phyloP scores from a whole-genome alignment of 2,329 filamentous ascomycete genomes.

The Epicoccum nigrum region DNA sequence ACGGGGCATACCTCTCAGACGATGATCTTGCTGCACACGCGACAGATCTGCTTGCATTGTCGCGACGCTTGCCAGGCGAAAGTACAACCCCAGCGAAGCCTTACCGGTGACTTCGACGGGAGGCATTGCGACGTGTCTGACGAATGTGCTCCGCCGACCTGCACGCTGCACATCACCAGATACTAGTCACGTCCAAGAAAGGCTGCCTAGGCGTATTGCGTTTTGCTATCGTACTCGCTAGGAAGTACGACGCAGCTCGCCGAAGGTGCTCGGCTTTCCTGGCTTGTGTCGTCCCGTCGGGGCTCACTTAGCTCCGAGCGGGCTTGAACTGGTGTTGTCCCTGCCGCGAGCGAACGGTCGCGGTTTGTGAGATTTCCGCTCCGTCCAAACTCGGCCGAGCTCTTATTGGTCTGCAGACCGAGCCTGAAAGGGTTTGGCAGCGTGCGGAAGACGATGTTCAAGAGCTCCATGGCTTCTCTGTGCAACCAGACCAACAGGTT shows the following conservation, averaged over 20 bases:
- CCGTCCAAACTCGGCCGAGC: constrained; percentile 30
- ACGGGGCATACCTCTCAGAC: constrained; percentile 3
- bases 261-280: constrained; percentile 10
- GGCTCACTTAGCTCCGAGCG: constrained; percentile 12
- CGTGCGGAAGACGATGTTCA: constrained; percentile 17
- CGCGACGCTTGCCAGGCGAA: constrained; percentile 24
- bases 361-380: constrained; percentile 19
- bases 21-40: constrained; percentile 12
- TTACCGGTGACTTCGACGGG: constrained; percentile 23
- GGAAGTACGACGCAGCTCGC: constrained; percentile 12
- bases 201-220: constrained; percentile 13
- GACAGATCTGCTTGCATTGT: constrained; percentile 18
- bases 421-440: neutral
- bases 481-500: constrained; percentile 3
- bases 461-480: constrained; percentile 14
- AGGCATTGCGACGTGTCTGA: constrained; percentile 18
- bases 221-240: constrained; percentile 14
- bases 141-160: constrained; percentile 16
- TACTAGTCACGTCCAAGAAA: constrained; percentile 7
- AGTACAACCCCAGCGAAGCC: too few species aligned
- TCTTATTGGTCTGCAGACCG: constrained; percentile 6
- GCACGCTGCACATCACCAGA: constrained; percentile 13
- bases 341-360: constrained; percentile 10
- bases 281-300: constrained; percentile 15
- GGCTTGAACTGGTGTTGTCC: constrained; percentile 2